A percentile compares a stretch with the other conserved stretches of the same genome.
Evolutionary conservation across 805 yeast species (phyloP).

Genomic region (Cephaloascus fragrans): DNA sequence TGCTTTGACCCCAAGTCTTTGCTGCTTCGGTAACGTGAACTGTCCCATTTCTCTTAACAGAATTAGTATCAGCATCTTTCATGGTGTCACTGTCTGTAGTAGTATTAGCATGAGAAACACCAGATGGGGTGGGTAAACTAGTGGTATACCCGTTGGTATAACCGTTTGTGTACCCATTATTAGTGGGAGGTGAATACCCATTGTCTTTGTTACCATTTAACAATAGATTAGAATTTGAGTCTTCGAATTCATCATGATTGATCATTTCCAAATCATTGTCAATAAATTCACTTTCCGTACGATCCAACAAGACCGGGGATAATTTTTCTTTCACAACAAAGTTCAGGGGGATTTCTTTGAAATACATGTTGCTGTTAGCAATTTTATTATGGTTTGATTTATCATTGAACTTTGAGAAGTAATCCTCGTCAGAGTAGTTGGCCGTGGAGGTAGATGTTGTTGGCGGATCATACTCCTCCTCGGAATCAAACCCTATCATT

Average conservation of each 20-base stretch:
- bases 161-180: too few relatives aligned
- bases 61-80: background rate
- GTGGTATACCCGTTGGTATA: too few relatives aligned
- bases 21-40: conserved; percentile 7
- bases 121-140: too few relatives aligned
- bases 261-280: conserved; percentile 25
- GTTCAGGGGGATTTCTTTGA: conserved; percentile 16
- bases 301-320: conserved; percentile 25
- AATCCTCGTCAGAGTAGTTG: conserved; percentile 2
- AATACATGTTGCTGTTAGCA: conserved; percentile 13
- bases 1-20: conserved; percentile 32
- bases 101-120: too few relatives aligned
- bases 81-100: background rate
- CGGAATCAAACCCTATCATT: conserved; percentile 9
- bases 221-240: background rate
- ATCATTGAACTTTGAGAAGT: conserved; percentile 1
- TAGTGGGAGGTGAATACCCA: too few relatives aligned
- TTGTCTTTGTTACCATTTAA: background rate
- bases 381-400: conserved; percentile 4
- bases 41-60: background rate
- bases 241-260: conserved; percentile 11
- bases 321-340: conserved; percentile 8
- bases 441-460: background rate
- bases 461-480: too few relatives aligned
- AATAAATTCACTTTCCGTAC: conserved; percentile 28